Percentiles rank a stretch among this genome's conserved stretches.
phyloP scores from a whole-genome alignment of 2,329 filamentous ascomycete species.

The Myriangium duriaei region DNA sequence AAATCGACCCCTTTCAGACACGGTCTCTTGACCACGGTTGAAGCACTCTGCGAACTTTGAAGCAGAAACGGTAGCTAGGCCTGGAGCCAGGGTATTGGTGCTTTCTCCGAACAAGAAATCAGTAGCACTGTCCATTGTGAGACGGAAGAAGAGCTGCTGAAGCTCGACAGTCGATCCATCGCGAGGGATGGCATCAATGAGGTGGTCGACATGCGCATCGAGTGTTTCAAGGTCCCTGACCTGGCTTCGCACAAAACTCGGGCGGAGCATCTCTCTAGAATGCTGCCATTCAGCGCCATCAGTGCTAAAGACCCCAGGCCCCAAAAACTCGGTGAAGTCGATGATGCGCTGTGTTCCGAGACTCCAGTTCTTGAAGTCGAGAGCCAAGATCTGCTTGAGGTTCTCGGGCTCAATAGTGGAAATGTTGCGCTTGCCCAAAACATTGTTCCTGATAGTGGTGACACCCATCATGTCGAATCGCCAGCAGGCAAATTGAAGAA shows the following conservation, averaged over 20 bases:
- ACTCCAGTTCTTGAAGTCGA: constrained; percentile 36
- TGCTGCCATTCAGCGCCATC: constrained; percentile 30
- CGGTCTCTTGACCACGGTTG: constrained; percentile 19
- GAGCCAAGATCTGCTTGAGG: constrained; percentile 33
- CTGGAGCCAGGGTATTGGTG: constrained; percentile 13
- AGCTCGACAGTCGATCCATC: constrained; percentile 46
- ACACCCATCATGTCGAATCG: constrained; percentile 5
- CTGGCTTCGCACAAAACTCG: constrained; percentile 41
- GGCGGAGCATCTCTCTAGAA: constrained; percentile 36
- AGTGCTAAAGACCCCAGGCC: constrained; percentile 31
- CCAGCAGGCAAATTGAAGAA: constrained; percentile 2
- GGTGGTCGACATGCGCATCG: constrained; percentile 44
- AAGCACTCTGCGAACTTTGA: constrained; percentile 23
- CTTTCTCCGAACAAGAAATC: constrained; percentile 51
- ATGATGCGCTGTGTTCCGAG: constrained; percentile 24
- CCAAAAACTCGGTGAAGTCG: constrained; percentile 29
- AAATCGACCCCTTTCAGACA: constrained; percentile 13
- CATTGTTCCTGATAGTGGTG: constrained; percentile 29
- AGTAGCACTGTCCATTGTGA: constrained; percentile 53
- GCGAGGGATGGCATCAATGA: constrained; percentile 46
- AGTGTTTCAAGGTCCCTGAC: constrained; percentile 44
- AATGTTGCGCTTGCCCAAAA: constrained; percentile 23
- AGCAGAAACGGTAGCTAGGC: constrained; percentile 4
- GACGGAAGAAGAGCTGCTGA: constrained; percentile 48
- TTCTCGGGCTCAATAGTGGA: constrained; percentile 36